Base-by-base conservation (phyloP, 2,329 filamentous ascomycete genomes). In the Lanzia echinophila region DNA sequence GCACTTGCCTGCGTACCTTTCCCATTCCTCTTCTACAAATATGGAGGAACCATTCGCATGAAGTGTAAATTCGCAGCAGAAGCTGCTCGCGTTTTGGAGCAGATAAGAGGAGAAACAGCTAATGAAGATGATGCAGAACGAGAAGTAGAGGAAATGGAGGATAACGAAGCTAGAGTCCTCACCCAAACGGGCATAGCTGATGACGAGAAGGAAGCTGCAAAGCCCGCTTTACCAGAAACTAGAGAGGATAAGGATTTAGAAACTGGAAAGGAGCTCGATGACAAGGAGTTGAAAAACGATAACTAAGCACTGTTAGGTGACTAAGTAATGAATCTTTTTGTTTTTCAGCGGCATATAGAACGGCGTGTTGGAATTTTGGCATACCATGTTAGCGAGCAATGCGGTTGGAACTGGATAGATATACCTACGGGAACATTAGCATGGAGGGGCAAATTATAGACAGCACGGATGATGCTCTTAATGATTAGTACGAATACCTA, bases 11-110 rank as follows among this genome's bases (percentile, higher is more conserved):
- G 87, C 68, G 72, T 89, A 22, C 86, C 87, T 0, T 84, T 87
- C 63, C 87, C 88, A 0, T 86, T 87, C 69, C 68, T 91, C n/a
- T 88, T 92, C 69, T 87, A 87, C 72, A 83, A 79, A 62, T 90
- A 89, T 66, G 87, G 87, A 43, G 71, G 68, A 5, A 19, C 58
- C 31, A 85, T 90, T 61, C 77, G 87, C 22, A 73, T 75, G 66
- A 79, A 75, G 63, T 88, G 86, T 75, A 84, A 85, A 71, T 90
- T 79, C 63, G 81, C 86, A 5, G 77, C 80, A 10, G 79, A 88
- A 68, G 80, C 86, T 6, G 83, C 48, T 24, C 42, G 42, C 19
- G 53, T 41, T 6, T 28, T 55, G 34, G 47, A 32, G 6, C 17
- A 51, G 28, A 43, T 47, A 13, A 46, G 53, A 17, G 41, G 28